A percentile compares a stretch with the other conserved stretches of the same genome.
Evolutionary conservation across 2,329 filamentous ascomycete genomes (phyloP).

Genomic region (Myriosclerotinia curreyana): DNA sequence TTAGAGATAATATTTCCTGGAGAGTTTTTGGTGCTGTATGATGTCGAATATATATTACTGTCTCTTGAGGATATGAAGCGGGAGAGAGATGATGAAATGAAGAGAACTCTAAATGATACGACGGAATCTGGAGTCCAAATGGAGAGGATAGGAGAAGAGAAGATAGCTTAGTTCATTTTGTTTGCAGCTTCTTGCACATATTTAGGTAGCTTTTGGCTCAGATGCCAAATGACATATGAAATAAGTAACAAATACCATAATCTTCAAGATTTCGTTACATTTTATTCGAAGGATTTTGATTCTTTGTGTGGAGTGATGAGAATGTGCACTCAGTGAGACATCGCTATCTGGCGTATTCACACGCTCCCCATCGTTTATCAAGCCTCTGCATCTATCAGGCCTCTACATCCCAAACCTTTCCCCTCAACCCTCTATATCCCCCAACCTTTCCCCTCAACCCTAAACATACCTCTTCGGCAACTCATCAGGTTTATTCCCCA

Average conservation of each 20-base stretch:
- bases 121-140: background rate
- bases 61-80: background rate
- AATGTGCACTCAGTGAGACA: background rate
- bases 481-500: conserved; percentile 56
- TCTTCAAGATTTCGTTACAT: background rate
- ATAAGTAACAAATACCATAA: conserved; percentile 1
- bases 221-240: background rate
- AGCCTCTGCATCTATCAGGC: too few species aligned
- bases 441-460: background rate
- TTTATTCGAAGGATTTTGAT: background rate
- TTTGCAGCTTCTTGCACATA: conserved; percentile 12
- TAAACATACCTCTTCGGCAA: conserved; percentile 32
- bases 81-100: background rate
- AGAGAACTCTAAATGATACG: background rate
- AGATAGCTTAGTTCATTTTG: background rate
- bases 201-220: conserved; percentile 4
- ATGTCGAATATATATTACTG: conserved; percentile 1
- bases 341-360: background rate
- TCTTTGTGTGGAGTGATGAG: background rate
- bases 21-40: background rate
- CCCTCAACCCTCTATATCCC: too few species aligned
- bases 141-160: background rate
- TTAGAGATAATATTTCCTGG: background rate
- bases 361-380: background rate
- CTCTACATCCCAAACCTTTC: background rate